phyloP scores from a whole-genome alignment of 306 rosid genomes.

The Dryas drummondii region DNA sequence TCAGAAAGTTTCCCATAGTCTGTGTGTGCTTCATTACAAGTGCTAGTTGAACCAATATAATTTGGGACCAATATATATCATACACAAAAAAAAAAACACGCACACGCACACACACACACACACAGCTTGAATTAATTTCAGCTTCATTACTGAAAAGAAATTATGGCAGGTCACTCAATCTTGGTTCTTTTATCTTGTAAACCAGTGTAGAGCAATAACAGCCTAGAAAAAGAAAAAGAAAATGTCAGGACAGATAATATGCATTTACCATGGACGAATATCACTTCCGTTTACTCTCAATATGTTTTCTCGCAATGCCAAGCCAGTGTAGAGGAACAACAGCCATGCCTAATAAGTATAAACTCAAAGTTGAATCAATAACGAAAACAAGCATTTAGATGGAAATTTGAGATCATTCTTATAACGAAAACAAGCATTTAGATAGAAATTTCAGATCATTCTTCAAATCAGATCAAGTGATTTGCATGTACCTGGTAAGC shows the following conservation, averaged over 20 bases:
- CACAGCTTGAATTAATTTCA: not conserved
- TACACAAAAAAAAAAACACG: not conserved
- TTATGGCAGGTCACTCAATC: not conserved
- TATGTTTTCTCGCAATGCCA: constrained; percentile 95
- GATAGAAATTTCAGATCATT: constrained; percentile 13
- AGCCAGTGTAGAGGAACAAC: constrained; percentile 90
- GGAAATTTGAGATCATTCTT: constrained; percentile 14
- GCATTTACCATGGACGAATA: constrained; percentile 85
- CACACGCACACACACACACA: not conserved
- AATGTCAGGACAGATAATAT: not conserved
- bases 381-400: constrained; percentile 16
- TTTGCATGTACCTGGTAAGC: constrained; percentile 69
- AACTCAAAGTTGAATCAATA: constrained; percentile 22
- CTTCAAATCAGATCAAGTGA: constrained; percentile 1
- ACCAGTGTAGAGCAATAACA: not conserved
- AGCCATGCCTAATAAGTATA: constrained; percentile 76
- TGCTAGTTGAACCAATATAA: not conserved
- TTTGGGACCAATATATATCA: not conserved
- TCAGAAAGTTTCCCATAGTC: not conserved
- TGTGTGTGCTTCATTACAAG: not conserved
- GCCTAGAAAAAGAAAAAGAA: not conserved
- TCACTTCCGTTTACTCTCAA: constrained; percentile 93
- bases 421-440: constrained; percentile 17
- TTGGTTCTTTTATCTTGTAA: not conserved
- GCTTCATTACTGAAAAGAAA: not conserved